phyloP scores from a whole-genome alignment of 2,329 filamentous ascomycete species.

The Apiospora rasikravindrae region DNA sequence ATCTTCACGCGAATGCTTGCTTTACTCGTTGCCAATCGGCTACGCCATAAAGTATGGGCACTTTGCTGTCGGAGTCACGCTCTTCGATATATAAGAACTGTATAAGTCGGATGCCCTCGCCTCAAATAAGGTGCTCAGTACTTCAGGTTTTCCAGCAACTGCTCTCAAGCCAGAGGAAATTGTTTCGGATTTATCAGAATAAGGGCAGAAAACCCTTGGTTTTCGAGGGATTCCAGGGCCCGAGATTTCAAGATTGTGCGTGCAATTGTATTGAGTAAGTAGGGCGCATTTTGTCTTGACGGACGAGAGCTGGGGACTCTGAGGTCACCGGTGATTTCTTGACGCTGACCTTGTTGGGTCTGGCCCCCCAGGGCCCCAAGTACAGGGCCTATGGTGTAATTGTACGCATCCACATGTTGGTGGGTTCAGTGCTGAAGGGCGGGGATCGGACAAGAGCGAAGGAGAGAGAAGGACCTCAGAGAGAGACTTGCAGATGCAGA shows the following conservation, averaged over 20 bases:
- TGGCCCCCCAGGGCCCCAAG: not conserved
- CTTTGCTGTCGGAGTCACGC: not conserved
- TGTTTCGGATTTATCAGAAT: not conserved
- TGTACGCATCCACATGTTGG: not conserved
- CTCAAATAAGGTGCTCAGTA: not conserved
- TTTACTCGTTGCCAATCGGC: not conserved
- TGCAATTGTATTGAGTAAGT: too few relatives aligned
- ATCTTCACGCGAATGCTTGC: not conserved
- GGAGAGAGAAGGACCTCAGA: not conserved
- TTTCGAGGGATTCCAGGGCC: not conserved
- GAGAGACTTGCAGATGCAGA: not conserved
- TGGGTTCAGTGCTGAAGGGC: not conserved
- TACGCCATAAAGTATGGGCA: not conserved
- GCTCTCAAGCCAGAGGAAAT: not conserved
- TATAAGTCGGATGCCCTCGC: not conserved
- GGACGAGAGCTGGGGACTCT: not conserved
- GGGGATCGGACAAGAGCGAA: not conserved
- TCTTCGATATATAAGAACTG: not conserved
- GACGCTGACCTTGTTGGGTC: not conserved
- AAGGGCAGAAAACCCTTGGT: not conserved
- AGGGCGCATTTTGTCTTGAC: not conserved
- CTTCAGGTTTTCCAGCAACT: not conserved
- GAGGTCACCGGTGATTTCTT: not conserved
- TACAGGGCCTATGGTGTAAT: not conserved
- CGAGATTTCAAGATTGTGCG: too few relatives aligned